Base-by-base conservation (phyloP, 2,329 filamentous ascomycete species). In the Tympanopsis confertula region DNA sequence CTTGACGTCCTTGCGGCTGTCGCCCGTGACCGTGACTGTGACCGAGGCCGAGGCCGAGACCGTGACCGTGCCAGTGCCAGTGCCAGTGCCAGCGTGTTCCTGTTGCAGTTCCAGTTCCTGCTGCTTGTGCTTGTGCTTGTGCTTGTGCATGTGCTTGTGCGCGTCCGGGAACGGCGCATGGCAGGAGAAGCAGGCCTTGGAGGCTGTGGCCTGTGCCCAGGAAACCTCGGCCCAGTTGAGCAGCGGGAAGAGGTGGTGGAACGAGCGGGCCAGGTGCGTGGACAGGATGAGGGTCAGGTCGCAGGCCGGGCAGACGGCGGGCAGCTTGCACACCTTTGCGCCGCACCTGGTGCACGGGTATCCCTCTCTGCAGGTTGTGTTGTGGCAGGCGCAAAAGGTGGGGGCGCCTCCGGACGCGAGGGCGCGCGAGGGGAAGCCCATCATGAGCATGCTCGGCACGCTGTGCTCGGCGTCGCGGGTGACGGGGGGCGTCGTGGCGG, bases 371-470 rank as follows among this genome's bases (percentile, higher is more conserved):
- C 74, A 81, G 13, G 89, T 78, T 44, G 78, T 78, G 47, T 84
- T 86, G 59, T 96, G 89, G 54, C 91, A 98, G 4, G 88, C 87
- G 56, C 91, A 98, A 43, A 91, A 76, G 41, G 82, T 87, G 38
- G 71, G 63, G 4, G 78, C 71, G 35, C 69, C 66, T 18, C 67
- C 67, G 2, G 77, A 69, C 38, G 86, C 84, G 4, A 91, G 75
- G 2, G 82, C 83, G 26, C 88, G 75, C 4, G 86, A 93, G 0
- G 91, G 91, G 52, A 98, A 98, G 4, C 91, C 91, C 89, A 98
- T 98, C 84, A 94, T 93, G 19, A 98, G 73, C 29, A 98, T 66
- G 39, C 73, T 78, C 1, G 75, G 69, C 5, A 68, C 68, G 42
- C 65, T 69, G 49, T 73, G 68, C 45, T 73, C 70, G 29, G 62